Base-by-base conservation (phyloP, 768 basidiomycete species). In the Scleroderma citrinum region DNA sequence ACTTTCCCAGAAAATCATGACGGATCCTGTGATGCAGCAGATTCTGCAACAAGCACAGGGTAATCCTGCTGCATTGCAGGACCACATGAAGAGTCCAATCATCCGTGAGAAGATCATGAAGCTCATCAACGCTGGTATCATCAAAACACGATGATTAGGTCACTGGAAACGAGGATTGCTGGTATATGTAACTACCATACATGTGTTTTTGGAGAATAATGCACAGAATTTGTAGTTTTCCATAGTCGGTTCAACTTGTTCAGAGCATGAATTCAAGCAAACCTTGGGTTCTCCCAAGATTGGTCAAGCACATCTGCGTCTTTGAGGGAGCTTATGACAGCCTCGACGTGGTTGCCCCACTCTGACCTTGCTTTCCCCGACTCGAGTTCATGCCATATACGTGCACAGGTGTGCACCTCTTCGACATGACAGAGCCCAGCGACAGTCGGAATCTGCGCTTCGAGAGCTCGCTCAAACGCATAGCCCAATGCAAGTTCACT, bases 21-120 rank as follows among this genome's bases (percentile, higher is more conserved):
- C 67, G 58, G 92, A 93, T 65, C 91, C 92, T 8, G 73, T 95
- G 55, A 95, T 96, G 89, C 89, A 96, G 69, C 82, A 82, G 50
- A 96, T 99, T 56, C 67, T 99, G 60, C 88, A 94, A 65, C 94
- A 98, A 70, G 92, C 92, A 7, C 95, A 99, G 70, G 60, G 71
- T 44, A 83, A 97, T 67, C 95, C 96, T 6, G 74, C 78, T 39
- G 90, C 94, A 20, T 72, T 99, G 50, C 87, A 90, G 66, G 92
- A 96, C 58, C 95, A 99, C 70, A 87, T 98, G 86, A 92, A 92
- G 80, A 96, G 94, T 61, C 85, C 91, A 7, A 67, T 75, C 30
- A 83, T 94, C 29, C 78, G 79, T 36, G 66, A 74, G 48, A 95
- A 94, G 75, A 89, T 96, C 54, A 77, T 82, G 73, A 94, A 94